A percentile compares a stretch with the other conserved stretches of the same genome.
Conservation (phyloP, 1,284 basidiomycete species). For the Malassezia vespertilionis region DNA sequence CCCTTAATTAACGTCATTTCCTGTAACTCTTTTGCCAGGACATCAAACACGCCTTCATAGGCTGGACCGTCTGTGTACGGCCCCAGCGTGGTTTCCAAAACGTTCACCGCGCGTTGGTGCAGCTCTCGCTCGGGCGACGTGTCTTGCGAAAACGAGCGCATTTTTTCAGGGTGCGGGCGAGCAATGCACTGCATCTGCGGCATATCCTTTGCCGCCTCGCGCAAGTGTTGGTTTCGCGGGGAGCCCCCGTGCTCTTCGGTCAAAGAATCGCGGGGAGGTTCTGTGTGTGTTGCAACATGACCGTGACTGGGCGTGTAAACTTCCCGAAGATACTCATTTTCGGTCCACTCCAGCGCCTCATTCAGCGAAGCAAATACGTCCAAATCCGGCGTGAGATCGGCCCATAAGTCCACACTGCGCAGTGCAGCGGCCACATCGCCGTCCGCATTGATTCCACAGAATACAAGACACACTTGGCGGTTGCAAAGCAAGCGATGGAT, state of each 20-base stretch:
- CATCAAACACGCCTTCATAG: conserved; percentile 41
- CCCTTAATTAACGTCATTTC: conserved; percentile 56
- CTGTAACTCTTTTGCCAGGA: conserved; percentile 62
- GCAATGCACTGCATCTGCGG: too few relatives aligned
- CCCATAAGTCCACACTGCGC: conserved; percentile 60
- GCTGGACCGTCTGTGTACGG: conserved; percentile 4
- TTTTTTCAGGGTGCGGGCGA: background rate
- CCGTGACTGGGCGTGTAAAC: conserved; percentile 47
- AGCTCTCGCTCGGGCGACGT: background rate
- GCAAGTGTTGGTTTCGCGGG: conserved; percentile 63
- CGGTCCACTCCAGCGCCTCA: conserved; percentile 79
- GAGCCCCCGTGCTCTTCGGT: too few relatives aligned
- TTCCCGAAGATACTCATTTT: conserved; percentile 48
- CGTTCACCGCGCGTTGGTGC: background rate
- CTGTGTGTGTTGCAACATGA: too few relatives aligned
- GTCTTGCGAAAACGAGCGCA: background rate
- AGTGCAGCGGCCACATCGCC: conserved; percentile 37
- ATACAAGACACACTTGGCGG: conserved; percentile 69
- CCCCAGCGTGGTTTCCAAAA: conserved; percentile 9
- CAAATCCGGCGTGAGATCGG: conserved; percentile 31
- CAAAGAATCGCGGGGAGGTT: too few relatives aligned
- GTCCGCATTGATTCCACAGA: conserved; percentile 61
- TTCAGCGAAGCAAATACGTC: conserved; percentile 75
- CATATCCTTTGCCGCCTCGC: conserved; percentile 57
- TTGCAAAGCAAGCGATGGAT: conserved; percentile 70